These are phyloP conservation scores for Parasarocladium wereldwijsianum DNA, from an alignment of 2,329 filamentous ascomycete species.

Conservation along the genomic window DNA sequence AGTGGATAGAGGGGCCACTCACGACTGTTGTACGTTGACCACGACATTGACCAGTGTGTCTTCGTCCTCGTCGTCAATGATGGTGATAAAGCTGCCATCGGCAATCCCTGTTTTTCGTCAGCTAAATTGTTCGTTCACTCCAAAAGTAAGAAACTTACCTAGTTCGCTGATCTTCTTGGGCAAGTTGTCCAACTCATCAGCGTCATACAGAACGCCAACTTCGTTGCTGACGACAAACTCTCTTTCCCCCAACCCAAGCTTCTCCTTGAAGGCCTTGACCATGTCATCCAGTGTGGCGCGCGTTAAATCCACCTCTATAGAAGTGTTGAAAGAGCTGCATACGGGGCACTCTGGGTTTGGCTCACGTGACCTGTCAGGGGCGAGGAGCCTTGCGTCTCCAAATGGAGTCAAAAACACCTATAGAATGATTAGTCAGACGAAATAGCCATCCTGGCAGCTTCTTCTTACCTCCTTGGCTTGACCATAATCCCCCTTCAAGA, in stretches of 20 bases:
- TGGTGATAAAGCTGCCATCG: conserved; percentile 60
- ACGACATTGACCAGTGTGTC: conserved; percentile 67
- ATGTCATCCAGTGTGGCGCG: conserved; percentile 66
- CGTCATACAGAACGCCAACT: conserved; percentile 69
- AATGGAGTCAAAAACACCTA: conserved; percentile 68
- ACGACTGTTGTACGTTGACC: conserved; percentile 52
- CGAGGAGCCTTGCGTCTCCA: conserved; percentile 40
- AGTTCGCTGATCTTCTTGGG: conserved; percentile 65
- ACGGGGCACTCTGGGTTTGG: conserved; percentile 77
- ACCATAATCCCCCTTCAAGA: conserved; percentile 57
- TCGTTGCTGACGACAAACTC: conserved; percentile 70
- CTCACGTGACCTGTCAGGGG: conserved; percentile 36
- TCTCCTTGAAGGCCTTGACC: conserved; percentile 53
- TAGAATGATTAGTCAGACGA: conserved; percentile 2
- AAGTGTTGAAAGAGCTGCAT: conserved; percentile 60
- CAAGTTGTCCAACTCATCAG: conserved; percentile 77
- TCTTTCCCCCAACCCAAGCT: conserved; percentile 61
- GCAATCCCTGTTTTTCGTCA: conserved; percentile 40
- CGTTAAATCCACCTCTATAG: conserved; percentile 51
- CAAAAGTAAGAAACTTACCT: conserved; percentile 26
- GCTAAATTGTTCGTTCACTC: conserved; percentile 1
- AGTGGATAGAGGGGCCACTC: conserved; percentile 14
- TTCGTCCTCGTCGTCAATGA: conserved; percentile 71
- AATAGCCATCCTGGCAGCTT: background rate
- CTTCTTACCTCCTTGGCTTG: conserved; percentile 56